phyloP scores from a whole-genome alignment of 2,329 filamentous ascomycete genomes.

The Blastomyces parvus region DNA sequence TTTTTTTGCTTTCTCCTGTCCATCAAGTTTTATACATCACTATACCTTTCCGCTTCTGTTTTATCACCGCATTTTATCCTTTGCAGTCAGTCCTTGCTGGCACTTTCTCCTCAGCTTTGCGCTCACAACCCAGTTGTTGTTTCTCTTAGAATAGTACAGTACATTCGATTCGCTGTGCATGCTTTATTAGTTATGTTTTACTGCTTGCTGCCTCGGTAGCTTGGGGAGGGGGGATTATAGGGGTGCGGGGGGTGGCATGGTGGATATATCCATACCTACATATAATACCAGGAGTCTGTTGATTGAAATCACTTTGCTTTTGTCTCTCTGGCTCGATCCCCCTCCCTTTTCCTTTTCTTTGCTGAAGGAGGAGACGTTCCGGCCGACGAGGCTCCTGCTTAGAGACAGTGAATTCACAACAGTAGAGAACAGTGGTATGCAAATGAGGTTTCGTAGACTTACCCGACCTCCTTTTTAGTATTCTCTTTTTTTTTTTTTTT shows the following conservation, averaged over 20 bases:
- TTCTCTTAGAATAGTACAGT: neutral
- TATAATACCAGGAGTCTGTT: neutral
- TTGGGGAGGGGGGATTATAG: neutral
- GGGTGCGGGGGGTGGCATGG: neutral
- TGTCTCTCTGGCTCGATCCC: neutral
- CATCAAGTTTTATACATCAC: neutral
- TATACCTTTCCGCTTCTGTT: neutral
- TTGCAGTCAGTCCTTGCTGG: neutral
- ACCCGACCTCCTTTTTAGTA: too few species aligned
- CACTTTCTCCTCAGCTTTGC: neutral
- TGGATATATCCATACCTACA: neutral
- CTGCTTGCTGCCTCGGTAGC: neutral
- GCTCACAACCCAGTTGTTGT: neutral
- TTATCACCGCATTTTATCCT: neutral
- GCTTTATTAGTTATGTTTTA: neutral
- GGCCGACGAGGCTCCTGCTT: too few species aligned
- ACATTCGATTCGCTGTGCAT: neutral
- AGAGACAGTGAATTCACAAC: too few species aligned
- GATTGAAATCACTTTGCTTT: neutral
- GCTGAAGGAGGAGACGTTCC: too few species aligned
- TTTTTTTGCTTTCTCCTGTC: neutral
- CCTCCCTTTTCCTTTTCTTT: neutral
- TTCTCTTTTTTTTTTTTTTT: too few species aligned
- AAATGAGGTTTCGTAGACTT: too few species aligned
- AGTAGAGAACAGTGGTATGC: too few species aligned